phyloP scores from a whole-genome alignment of 164 flowering plant species.

The Chimonanthus praecox region DNA sequence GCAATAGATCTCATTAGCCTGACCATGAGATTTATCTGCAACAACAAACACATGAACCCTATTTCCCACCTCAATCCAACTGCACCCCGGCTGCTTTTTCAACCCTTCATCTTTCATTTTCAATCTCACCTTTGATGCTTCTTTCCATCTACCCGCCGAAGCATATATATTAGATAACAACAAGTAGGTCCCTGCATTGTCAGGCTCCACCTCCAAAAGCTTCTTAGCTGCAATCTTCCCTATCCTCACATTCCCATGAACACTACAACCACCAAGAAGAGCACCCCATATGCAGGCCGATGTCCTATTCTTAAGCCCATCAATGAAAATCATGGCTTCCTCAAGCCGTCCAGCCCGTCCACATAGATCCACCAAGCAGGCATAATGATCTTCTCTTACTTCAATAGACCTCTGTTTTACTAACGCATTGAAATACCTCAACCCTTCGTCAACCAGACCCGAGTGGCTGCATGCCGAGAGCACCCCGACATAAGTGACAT shows the following conservation, averaged over 20 bases:
- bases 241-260: constrained; percentile 14
- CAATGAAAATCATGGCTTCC: constrained; percentile 13
- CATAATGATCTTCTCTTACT: constrained; percentile 16
- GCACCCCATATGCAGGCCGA: constrained; percentile 16
- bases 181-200: constrained; percentile 14
- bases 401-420: not conserved
- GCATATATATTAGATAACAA: constrained; percentile 16
- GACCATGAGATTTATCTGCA: constrained; percentile 16
- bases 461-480: constrained; percentile 18
- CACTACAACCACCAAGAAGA: constrained; percentile 14
- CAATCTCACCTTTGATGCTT: constrained; percentile 14
- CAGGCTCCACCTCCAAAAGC: constrained; percentile 15
- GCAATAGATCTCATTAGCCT: constrained; percentile 11
- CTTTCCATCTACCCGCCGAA: constrained; percentile 16
- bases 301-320: constrained; percentile 1
- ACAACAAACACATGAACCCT: constrained; percentile 17
- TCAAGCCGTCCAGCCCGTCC: constrained; percentile 17
- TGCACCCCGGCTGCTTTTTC: constrained; percentile 19
- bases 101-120: constrained; percentile 16
- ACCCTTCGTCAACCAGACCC: constrained; percentile 14
- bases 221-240: constrained; percentile 14
- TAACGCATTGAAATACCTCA: constrained; percentile 9
- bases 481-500: constrained; percentile 17
- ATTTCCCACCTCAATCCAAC: constrained; percentile 18
- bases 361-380: constrained; percentile 17